phyloP scores from a whole-genome alignment of 495 filamentous ascomycete genomes.

The Xylaria telfairii region DNA sequence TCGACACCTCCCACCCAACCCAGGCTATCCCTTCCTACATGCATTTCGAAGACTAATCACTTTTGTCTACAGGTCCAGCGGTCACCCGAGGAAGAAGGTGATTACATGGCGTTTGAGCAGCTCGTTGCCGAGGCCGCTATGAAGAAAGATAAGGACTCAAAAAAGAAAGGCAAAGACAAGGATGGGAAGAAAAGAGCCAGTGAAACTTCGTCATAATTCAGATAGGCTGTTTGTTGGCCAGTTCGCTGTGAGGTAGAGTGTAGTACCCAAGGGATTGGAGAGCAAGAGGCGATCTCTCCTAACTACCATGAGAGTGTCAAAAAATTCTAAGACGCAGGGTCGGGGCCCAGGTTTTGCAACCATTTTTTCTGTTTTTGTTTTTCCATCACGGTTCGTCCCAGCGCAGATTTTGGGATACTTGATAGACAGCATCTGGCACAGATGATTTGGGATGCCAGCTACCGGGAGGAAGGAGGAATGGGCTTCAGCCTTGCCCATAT shows the following conservation, averaged over 20 bases:
- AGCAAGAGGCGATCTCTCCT: not conserved
- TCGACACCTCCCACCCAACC: not conserved
- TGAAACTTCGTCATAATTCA: not conserved
- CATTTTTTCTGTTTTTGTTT: not conserved
- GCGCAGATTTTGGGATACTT: conserved; percentile 1
- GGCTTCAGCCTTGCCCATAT: not conserved
- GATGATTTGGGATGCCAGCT: not conserved
- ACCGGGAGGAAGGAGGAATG: not conserved
- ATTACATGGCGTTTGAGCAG: conserved; percentile 98
- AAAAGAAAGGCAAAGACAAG: conserved; percentile 75
- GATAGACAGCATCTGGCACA: not conserved
- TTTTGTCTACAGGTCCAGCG: conserved; percentile 72
- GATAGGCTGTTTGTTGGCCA: not conserved
- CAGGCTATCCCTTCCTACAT: not conserved
- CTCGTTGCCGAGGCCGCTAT: conserved; percentile 94
- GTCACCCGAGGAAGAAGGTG: conserved; percentile 94
- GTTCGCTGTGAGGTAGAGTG: not conserved
- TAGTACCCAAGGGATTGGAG: not conserved
- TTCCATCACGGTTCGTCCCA: not conserved
- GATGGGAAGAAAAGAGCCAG: conserved; percentile 33
- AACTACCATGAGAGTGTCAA: not conserved
- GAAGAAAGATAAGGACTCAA: conserved; percentile 83
- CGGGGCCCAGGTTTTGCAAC: not conserved
- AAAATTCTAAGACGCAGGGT: not conserved
- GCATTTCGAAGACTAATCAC: conserved; percentile 30